Evolutionary conservation across 345 rosid species (phyloP).

Genomic region (Passiflora organensis): DNA sequence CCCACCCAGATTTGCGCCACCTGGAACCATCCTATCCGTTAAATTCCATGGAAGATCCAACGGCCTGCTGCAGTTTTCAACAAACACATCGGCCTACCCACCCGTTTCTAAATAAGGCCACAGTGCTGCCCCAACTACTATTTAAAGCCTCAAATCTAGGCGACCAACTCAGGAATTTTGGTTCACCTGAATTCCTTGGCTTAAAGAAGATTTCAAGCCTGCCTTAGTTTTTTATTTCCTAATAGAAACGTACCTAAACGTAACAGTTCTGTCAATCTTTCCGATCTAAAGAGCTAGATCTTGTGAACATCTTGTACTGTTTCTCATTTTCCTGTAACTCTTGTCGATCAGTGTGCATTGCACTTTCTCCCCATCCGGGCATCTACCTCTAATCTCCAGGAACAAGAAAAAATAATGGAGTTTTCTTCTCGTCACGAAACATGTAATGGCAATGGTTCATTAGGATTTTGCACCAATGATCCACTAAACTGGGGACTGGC

Average conservation of each 20-base stretch:
- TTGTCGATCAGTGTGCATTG: too few relatives aligned
- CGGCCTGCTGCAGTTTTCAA: slow-evolving; percentile 28
- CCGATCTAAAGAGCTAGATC: background rate
- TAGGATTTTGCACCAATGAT: slow-evolving; percentile 21
- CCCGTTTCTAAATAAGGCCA: slow-evolving; percentile 13
- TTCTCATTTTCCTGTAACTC: background rate
- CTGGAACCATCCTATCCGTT: slow-evolving; percentile 19
- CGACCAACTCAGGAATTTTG: slow-evolving; percentile 19
- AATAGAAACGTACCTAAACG: too few relatives aligned
- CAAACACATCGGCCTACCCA: slow-evolving; percentile 37
- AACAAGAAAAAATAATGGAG: slow-evolving; percentile 1
- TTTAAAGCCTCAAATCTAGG: slow-evolving; percentile 18
- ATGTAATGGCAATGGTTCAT: background rate
- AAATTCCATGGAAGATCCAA: slow-evolving; percentile 11
- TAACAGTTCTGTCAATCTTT: background rate
- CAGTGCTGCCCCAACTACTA: slow-evolving; percentile 1
- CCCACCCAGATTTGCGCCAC: background rate
- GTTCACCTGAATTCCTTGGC: slow-evolving; percentile 16
- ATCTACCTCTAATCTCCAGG: background rate
- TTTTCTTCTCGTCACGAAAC: background rate
- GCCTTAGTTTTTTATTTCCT: too few relatives aligned
- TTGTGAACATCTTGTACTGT: too few relatives aligned
- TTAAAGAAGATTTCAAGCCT: background rate
- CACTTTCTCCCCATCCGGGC: background rate
- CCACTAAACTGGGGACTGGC: slow-evolving; percentile 66